phyloP scores from a whole-genome alignment of 1,139 yeast genomes.

The Meyerozyma smithsonii region DNA sequence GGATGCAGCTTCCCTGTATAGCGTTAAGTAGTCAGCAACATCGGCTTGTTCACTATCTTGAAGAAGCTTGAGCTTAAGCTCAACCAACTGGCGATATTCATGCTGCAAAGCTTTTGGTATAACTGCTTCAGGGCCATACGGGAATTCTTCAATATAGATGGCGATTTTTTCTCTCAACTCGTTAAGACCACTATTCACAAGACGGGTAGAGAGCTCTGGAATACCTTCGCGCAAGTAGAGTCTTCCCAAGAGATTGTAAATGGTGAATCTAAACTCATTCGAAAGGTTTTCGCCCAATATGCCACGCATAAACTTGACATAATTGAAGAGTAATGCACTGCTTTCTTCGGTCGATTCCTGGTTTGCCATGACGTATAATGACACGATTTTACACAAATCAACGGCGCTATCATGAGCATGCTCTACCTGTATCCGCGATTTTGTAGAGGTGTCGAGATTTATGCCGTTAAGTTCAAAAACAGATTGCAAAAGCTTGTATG shows the following conservation, averaged over 20 bases:
- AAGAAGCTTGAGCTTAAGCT: conserved; percentile 14
- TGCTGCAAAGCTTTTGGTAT: conserved; percentile 19
- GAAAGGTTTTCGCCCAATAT: conserved; percentile 20
- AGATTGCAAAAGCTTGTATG: conserved; percentile 27
- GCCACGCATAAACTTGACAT: conserved; percentile 24
- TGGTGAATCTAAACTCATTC: conserved; percentile 21
- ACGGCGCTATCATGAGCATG: conserved; percentile 14
- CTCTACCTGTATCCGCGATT: conserved; percentile 9
- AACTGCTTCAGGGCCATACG: conserved; percentile 11
- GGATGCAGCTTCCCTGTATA: conserved; percentile 6
- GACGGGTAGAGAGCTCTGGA: conserved; percentile 17
- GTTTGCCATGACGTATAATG: conserved; percentile 19
- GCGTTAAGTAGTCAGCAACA: conserved; percentile 10
- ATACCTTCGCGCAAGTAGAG: conserved; percentile 23
- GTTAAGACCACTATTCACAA: conserved; percentile 21
- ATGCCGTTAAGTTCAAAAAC: conserved; percentile 32
- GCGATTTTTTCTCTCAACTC: conserved; percentile 18
- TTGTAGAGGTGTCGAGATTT: conserved; percentile 6
- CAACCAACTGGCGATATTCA: conserved; percentile 16
- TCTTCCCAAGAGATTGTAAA: conserved; percentile 26
- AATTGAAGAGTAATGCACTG: conserved; percentile 21
- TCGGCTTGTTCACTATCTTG: conserved; percentile 4
- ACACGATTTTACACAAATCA: conserved; percentile 22
- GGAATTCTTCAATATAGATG: conserved; percentile 15
- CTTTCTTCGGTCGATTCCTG: conserved; percentile 15